phyloP scores from a whole-genome alignment of 805 yeast species.

The Schwanniomyces vanrijiae region DNA sequence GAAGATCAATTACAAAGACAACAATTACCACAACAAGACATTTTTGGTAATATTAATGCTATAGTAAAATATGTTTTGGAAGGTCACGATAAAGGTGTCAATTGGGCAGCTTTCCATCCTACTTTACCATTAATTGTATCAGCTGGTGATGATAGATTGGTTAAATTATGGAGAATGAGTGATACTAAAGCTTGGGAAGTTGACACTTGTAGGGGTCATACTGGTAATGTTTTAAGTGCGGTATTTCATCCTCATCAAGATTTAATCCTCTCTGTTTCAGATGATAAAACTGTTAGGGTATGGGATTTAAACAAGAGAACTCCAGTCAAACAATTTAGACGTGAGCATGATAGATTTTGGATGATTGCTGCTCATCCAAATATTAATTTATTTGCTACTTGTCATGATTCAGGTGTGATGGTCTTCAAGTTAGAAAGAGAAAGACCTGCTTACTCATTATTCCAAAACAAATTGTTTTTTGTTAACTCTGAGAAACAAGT shows the following conservation, averaged over 20 bases:
- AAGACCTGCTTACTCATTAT: constrained; percentile 82
- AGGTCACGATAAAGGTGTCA: constrained; percentile 98
- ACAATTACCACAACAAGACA: constrained; percentile 81
- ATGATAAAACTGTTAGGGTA: constrained; percentile 92
- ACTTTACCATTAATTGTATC: constrained; percentile 91
- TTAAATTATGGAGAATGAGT: constrained; percentile 96
- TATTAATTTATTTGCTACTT: constrained; percentile 91
- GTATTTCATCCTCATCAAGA: constrained; percentile 94
- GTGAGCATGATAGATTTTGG: constrained; percentile 96
- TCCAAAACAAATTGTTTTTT: constrained; percentile 72
- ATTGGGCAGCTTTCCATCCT: constrained; percentile 98
- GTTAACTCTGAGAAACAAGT: constrained; percentile 85
- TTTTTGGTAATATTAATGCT: constrained; percentile 92
- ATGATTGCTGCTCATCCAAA: constrained; percentile 83
- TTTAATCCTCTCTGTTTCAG: constrained; percentile 87
- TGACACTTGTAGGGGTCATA: constrained; percentile 97
- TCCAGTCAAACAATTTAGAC: constrained; percentile 89
- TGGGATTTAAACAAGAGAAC: constrained; percentile 96
- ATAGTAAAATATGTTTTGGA: constrained; percentile 93
- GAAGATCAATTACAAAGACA: constrained; percentile 58
- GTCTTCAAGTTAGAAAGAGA: constrained; percentile 96
- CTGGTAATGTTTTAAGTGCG: constrained; percentile 86
- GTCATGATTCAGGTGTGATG: constrained; percentile 97
- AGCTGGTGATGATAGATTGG: constrained; percentile 93
- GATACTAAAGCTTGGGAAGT: constrained; percentile 99